Conservation (phyloP, 257 asterid species). For the Przewalskia tangutica region DNA sequence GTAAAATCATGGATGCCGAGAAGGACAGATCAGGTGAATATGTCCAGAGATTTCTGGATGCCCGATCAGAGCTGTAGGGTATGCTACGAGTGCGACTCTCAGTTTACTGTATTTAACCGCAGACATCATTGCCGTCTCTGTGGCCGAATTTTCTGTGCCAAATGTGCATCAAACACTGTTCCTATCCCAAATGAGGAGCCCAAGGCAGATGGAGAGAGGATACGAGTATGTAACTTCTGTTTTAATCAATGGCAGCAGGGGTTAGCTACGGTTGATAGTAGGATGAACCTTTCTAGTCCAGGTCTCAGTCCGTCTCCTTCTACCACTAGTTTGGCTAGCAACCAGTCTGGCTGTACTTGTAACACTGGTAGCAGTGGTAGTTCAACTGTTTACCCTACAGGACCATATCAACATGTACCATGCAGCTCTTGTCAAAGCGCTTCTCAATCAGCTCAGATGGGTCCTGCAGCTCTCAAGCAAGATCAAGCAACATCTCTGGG, state of each 20-base stretch:
- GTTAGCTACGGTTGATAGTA: slow-evolving; percentile 49
- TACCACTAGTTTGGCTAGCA: slow-evolving; percentile 66
- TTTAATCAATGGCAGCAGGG: slow-evolving; percentile 68
- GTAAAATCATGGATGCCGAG: slow-evolving; percentile 76
- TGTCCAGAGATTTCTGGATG: slow-evolving; percentile 97
- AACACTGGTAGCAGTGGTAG: slow-evolving; percentile 58
- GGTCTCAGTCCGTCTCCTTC: slow-evolving; percentile 55
- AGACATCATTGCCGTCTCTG: slow-evolving; percentile 96
- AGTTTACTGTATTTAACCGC: slow-evolving; percentile 71
- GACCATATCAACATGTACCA: slow-evolving; percentile 64
- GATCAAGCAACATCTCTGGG: slow-evolving; percentile 25
- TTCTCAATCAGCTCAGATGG: slow-evolving; percentile 31
- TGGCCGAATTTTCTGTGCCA: slow-evolving; percentile 77
- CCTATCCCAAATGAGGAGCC: slow-evolving; percentile 33
- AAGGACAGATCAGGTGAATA: slow-evolving; percentile 64
- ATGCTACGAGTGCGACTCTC: slow-evolving; percentile 91
- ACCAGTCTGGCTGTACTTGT: slow-evolving; percentile 70
- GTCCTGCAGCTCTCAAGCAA: slow-evolving; percentile 24
- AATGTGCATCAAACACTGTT: slow-evolving; percentile 78
- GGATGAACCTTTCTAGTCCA: slow-evolving; percentile 33
- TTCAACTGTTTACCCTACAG: slow-evolving; percentile 50
- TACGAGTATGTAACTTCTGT: slow-evolving; percentile 80
- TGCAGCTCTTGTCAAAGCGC: slow-evolving; percentile 32
- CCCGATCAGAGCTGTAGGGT: slow-evolving; percentile 96
- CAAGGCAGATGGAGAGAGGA: slow-evolving; percentile 48